Evolutionary conservation across 805 yeast genomes (phyloP).

Genomic region (Starmerella floris): DNA sequence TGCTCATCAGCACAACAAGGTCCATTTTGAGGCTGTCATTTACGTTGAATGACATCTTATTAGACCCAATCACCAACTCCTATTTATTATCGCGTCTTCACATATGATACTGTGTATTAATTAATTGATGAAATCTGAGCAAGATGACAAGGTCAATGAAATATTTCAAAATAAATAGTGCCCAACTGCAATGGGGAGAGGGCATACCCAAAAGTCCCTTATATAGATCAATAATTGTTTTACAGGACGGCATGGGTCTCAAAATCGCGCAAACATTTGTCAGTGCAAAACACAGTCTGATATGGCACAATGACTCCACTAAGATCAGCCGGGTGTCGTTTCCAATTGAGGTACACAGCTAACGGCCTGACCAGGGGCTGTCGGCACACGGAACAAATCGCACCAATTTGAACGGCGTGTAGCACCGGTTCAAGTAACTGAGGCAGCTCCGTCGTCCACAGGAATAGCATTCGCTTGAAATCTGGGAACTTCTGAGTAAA

Average conservation of each 20-base stretch:
- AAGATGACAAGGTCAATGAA: no score
- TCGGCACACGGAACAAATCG: slow-evolving; percentile 10
- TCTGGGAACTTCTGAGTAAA: neutral
- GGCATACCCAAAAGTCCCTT: no score
- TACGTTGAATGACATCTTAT: no score
- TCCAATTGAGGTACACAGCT: slow-evolving; percentile 5
- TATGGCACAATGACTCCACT: slow-evolving; percentile 12
- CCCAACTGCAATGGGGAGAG: no score
- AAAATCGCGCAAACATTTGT: slow-evolving; percentile 1
- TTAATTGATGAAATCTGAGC: no score
- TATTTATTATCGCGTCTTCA: no score
- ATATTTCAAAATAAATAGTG: no score
- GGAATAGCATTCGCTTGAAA: neutral
- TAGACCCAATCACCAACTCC: no score
- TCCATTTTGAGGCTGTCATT: no score
- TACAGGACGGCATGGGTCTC: neutral
- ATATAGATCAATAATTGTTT: no score
- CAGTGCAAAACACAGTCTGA: slow-evolving; percentile 7
- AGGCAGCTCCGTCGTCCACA: neutral
- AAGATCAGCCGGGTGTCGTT: slow-evolving; percentile 6
- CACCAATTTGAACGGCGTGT: slow-evolving; percentile 5
- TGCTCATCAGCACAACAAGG: no score
- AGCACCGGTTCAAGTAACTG: slow-evolving; percentile 1
- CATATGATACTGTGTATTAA: no score
- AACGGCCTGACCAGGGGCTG: slow-evolving; percentile 4